Percentiles rank a stretch among this genome's conserved stretches.
phyloP scores from a whole-genome alignment of 2,329 filamentous ascomycete genomes.

The Calonectria hongkongensis region DNA sequence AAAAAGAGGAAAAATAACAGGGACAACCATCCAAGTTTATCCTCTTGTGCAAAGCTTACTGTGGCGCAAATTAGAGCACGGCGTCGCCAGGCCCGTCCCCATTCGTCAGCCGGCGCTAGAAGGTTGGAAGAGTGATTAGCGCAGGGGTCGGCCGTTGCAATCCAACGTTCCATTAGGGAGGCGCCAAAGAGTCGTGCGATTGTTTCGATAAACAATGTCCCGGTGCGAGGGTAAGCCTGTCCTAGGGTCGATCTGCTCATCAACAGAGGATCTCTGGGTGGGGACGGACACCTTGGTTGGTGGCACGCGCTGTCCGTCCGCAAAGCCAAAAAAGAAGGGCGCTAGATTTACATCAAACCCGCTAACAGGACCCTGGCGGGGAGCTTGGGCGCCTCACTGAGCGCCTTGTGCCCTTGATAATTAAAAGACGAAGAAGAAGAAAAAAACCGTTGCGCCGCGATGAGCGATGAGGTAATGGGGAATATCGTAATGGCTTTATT shows the following conservation, averaged over 20 bases:
- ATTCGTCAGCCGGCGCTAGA: constrained; percentile 22
- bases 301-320: not conserved
- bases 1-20: not conserved
- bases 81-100: not conserved
- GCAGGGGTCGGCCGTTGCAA: not conserved
- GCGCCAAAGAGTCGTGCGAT: not conserved
- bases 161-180: not conserved
- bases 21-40: not conserved
- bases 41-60: not conserved
- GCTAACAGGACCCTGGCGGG: not conserved
- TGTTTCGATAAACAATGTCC: not conserved
- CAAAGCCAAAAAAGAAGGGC: too few relatives aligned
- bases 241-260: constrained; percentile 4
- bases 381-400: not conserved
- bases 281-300: not conserved
- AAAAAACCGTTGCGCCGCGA: not conserved
- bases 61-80: not conserved
- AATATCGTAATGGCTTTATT: not conserved
- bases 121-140: not conserved
- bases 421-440: not conserved
- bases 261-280: not conserved
- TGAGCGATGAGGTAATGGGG: not conserved
- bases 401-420: not conserved
- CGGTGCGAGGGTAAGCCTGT: not conserved
- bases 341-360: not conserved